These are phyloP conservation scores for Phoma sp. DNA, from an alignment of 2,329 filamentous ascomycete genomes.

Conservation along the genomic window DNA sequence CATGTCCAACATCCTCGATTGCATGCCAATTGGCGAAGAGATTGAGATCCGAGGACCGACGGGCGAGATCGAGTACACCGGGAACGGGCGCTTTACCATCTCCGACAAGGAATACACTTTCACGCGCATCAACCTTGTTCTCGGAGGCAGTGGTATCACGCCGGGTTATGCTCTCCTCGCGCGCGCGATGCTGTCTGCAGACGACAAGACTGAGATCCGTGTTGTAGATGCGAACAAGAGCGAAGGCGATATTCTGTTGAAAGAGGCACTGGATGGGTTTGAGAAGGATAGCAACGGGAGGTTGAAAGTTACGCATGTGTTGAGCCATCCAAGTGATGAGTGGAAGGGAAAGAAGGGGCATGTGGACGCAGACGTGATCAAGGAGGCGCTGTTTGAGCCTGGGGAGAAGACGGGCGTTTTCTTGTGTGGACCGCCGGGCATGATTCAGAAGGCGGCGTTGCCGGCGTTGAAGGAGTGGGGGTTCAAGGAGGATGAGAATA, in stretches of 20 bases:
- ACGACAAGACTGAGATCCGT: constrained; percentile 49
- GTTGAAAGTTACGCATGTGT: constrained; percentile 55
- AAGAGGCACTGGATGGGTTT: constrained; percentile 51
- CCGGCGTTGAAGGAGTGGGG: constrained; percentile 56
- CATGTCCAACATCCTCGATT: constrained; percentile 60
- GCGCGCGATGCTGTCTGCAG: constrained; percentile 45
- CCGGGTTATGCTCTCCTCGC: constrained; percentile 59
- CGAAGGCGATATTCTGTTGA: constrained; percentile 56
- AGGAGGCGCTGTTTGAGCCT: constrained; percentile 51
- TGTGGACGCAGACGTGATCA: constrained; percentile 52
- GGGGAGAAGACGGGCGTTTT: constrained; percentile 52
- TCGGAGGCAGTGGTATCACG: constrained; percentile 60
- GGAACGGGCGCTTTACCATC: constrained; percentile 55
- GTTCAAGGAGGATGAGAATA: constrained; percentile 53
- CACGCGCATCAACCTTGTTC: constrained; percentile 54
- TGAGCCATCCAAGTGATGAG: constrained; percentile 52
- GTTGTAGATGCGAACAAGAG: constrained; percentile 58
- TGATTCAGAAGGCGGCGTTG: constrained; percentile 60
- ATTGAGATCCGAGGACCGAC: constrained; percentile 60
- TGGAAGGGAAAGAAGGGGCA: constrained; percentile 57
- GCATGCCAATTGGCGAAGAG: constrained; percentile 55
- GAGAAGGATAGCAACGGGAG: constrained; percentile 47
- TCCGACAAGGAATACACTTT: constrained; percentile 52
- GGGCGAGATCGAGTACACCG: constrained; percentile 58
- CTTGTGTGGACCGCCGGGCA: constrained; percentile 57